Evolutionary conservation across 495 filamentous ascomycete species (phyloP), one percentile per base, ranked within the genome.

Genomic region (Tuber indicum): DNA sequence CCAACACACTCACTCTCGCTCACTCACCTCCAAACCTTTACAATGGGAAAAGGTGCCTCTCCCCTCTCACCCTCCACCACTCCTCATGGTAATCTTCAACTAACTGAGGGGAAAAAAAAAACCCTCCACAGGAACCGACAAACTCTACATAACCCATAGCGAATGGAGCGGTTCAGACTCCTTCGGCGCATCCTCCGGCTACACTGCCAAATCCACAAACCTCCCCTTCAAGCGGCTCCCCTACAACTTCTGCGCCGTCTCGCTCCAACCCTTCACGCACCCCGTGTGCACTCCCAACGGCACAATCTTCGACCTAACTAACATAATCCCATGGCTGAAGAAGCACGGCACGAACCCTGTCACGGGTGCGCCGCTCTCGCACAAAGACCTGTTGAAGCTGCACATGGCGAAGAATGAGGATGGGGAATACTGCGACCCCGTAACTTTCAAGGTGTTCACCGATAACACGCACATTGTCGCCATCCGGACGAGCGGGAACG

Each of bases 391-490:
- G 46, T 93, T 98, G 80, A 94, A 94, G 84, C 89, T 99, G 58
- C 91, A 94, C 75, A 93, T 98, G 82, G 89, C 92, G 73, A 95
- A 96, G 85, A 99, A 98, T 84, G 95, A 93, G 74, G 91, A 95
- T 73, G 93, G 91, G 74, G 96, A 99, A 80, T 93, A 93, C 80
- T 92, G 97, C 78, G 96, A 99, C 84, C 96, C 96, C 2, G 95
- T 99, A 36, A 97, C 93, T 5, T 98, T 91, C 87, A 99, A 99
- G 85, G 91, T 96, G 17, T 91, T 99, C 80, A 99, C 96, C 52
- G 94, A 99, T 83, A 98, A 98, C 84, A 97, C 96, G 14, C 96
- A 99, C 84, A 92, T 99, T 70, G 93, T 98, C 70, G 94, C 94
- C 44, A 86, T 99, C 76, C 87, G 91, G 71, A 93, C 92, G 80